Percentiles rank a stretch among this genome's conserved stretches.
These are phyloP conservation scores for Tetrahymena elliotti DNA, from an alignment of 73 alveolate species.

Conservation along the genomic window DNA sequence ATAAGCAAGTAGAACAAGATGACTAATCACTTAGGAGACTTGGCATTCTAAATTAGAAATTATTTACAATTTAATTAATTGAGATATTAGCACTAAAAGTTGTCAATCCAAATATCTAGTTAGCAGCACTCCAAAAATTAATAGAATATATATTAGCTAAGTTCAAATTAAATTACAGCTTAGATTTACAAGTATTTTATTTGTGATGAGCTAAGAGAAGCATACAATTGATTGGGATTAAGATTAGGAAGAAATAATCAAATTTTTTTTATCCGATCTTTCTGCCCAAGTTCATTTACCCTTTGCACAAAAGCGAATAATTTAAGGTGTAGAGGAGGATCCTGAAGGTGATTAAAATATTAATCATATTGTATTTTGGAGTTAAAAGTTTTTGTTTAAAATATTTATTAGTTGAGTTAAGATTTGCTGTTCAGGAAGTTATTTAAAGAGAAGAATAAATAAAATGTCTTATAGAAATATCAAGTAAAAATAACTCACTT, in stretches of 20 bases:
- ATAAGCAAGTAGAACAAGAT: not conserved
- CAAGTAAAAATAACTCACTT: not conserved
- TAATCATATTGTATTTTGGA: not conserved
- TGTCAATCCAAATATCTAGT: not conserved
- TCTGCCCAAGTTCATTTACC: not conserved
- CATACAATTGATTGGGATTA: not conserved
- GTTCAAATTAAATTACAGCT: not conserved
- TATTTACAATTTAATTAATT: no score
- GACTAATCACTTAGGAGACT: not conserved
- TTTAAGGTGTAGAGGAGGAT: not conserved
- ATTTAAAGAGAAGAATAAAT: not conserved
- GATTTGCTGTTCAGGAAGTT: not conserved
- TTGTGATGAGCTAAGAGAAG: not conserved
- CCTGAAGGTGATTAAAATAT: not conserved
- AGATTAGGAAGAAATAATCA: not conserved
- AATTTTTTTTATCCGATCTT: not conserved
- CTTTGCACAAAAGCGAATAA: not conserved
- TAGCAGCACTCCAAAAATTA: not conserved
- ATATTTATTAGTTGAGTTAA: not conserved
- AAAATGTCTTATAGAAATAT: not conserved
- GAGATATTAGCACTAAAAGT: not conserved
- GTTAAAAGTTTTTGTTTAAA: not conserved
- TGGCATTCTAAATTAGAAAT: not conserved
- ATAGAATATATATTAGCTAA: not conserved
- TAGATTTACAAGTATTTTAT: not conserved